Base-by-base conservation (phyloP, 306 rosid genomes). In the Quercus ilex region DNA sequence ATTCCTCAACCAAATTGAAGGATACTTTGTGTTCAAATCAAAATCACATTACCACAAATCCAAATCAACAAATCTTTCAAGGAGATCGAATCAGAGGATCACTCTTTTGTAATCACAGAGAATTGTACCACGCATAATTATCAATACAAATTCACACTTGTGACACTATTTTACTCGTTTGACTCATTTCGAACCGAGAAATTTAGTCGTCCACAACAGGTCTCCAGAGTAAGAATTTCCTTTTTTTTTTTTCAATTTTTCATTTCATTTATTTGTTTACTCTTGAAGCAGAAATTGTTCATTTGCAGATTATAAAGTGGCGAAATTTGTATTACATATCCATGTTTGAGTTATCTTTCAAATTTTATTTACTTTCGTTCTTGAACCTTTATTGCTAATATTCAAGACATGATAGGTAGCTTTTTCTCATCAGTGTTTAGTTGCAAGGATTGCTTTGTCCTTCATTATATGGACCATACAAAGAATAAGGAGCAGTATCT, bases 141-240 rank as follows among this genome's bases (percentile, higher is more conserved):
- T n/a, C n/a, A n/a, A n/a, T n/a, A n/a, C n/a, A n/a, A n/a, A n/a
- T n/a, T n/a, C n/a, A n/a, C n/a, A n/a, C n/a, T n/a, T n/a, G n/a
- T n/a, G n/a, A n/a, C n/a, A n/a, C n/a, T n/a, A n/a, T n/a, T n/a
- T n/a, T n/a, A n/a, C n/a, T n/a, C n/a, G n/a, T n/a, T n/a, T n/a
- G n/a, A n/a, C n/a, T n/a, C n/a, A n/a, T n/a, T n/a, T n/a, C n/a
- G n/a, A n/a, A n/a, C n/a, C n/a, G n/a, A n/a, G n/a, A n/a, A n/a
- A n/a, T n/a, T n/a, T n/a, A n/a, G n/a, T n/a, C n/a, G n/a, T n/a
- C n/a, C n/a, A n/a, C n/a, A n/a, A n/a, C n/a, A n/a, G 86, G 93
- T 83, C 97, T 63, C 97, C 94, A 5, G 94, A 92, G 97, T 89
- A 86, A 33, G 92, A 77, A 69, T 57, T 58, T 71, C 58, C 74